phyloP scores from a whole-genome alignment of 2,329 filamentous ascomycete species.

The Xylaria sp. region DNA sequence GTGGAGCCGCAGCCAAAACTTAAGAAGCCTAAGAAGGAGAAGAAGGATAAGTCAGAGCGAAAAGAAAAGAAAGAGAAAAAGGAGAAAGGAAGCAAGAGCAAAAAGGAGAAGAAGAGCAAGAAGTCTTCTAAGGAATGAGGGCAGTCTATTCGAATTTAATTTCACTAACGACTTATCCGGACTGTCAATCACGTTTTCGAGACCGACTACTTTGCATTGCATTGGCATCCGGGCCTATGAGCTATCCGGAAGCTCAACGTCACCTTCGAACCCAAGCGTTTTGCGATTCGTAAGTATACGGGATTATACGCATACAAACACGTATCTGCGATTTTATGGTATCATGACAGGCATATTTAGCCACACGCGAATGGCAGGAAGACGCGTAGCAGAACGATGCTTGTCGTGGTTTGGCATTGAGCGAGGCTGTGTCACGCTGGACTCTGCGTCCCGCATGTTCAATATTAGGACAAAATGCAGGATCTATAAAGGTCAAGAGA shows the following conservation, averaged over 20 bases:
- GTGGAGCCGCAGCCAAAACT: constrained; percentile 51
- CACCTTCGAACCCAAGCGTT: too few relatives aligned
- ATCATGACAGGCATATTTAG: not conserved
- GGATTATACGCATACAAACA: not conserved
- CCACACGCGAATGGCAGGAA: not conserved
- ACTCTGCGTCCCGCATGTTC: not conserved
- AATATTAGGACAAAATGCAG: not conserved
- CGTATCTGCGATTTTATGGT: not conserved
- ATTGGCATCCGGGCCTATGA: too few relatives aligned
- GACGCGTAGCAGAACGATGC: not conserved
- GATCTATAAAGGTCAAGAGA: not conserved
- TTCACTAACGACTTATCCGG: not conserved
- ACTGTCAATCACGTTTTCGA: too few relatives aligned
- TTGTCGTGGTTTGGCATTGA: not conserved
- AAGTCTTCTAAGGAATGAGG: constrained; percentile 38
- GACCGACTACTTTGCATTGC: too few relatives aligned
- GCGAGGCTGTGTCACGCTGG: not conserved
- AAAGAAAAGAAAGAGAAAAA: constrained; percentile 49
- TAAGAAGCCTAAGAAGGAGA: constrained; percentile 55
- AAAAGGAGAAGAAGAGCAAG: constrained; percentile 50
- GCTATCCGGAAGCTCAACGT: not conserved
- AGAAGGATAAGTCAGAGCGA: constrained; percentile 48
- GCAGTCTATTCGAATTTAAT: constrained; percentile 6
- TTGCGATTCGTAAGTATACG: too few relatives aligned
- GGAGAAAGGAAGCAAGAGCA: constrained; percentile 6